phyloP scores from a whole-genome alignment of 2,329 filamentous ascomycete genomes.

The Leptodontidium sp. region DNA sequence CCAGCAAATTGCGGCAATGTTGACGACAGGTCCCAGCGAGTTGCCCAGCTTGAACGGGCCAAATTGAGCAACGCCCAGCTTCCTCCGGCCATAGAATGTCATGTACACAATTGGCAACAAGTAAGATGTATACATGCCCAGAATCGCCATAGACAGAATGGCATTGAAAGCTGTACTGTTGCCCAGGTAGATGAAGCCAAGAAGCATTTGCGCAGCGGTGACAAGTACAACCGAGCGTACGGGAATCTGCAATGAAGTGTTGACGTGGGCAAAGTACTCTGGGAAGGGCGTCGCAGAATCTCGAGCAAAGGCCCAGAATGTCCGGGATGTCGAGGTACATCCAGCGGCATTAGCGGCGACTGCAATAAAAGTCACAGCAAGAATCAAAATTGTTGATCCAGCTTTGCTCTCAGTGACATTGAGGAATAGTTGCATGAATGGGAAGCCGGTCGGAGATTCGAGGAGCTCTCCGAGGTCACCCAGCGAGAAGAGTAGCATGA shows the following conservation, averaged over 20 bases:
- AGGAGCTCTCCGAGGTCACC: constrained; percentile 51
- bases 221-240: constrained; percentile 51
- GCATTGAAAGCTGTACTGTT: constrained; percentile 57
- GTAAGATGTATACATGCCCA: constrained; percentile 55
- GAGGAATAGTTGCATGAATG: constrained; percentile 55
- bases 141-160: constrained; percentile 54
- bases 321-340: constrained; percentile 53
- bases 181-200: constrained; percentile 56
- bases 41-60: constrained; percentile 47
- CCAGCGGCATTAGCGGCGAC: constrained; percentile 56
- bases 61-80: constrained; percentile 37
- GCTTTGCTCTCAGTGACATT: constrained; percentile 52
- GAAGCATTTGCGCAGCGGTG: constrained; percentile 54
- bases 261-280: constrained; percentile 50
- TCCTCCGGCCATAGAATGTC: constrained; percentile 49
- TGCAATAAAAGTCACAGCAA: constrained; percentile 54
- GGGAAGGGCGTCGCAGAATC: constrained; percentile 51
- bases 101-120: constrained; percentile 52
- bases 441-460: constrained; percentile 53
- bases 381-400: constrained; percentile 51
- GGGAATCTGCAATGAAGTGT: constrained; percentile 47
- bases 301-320: constrained; percentile 56
- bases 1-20: constrained; percentile 54
- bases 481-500: constrained; percentile 55
- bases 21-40: constrained; percentile 48